Percentiles rank a stretch among this genome's conserved stretches.
Conservation (phyloP, 2,329 filamentous ascomycete species). For the Atkinsonella texensis region DNA sequence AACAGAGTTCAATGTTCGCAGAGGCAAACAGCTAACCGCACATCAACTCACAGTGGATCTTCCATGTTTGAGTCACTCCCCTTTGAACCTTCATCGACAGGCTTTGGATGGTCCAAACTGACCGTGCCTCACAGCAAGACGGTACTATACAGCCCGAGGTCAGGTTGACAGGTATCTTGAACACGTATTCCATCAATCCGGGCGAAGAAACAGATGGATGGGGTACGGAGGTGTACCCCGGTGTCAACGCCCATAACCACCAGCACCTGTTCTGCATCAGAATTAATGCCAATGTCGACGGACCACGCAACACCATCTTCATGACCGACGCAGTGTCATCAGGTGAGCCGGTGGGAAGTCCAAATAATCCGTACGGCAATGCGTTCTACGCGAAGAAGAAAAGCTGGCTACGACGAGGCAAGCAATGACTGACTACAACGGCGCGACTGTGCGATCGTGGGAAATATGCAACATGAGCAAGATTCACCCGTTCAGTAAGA, state of each 20-base stretch:
- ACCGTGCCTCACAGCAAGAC: slow-evolving; percentile 44
- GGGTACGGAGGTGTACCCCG: slow-evolving; percentile 81
- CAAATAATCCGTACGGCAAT: slow-evolving; percentile 80
- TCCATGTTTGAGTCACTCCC: slow-evolving; percentile 38
- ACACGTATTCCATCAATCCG: slow-evolving; percentile 73
- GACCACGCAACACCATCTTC: slow-evolving; percentile 73
- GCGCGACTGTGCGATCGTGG: slow-evolving; percentile 70
- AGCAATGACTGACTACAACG: slow-evolving; percentile 69
- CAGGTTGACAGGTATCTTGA: slow-evolving; percentile 82
- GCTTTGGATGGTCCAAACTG: slow-evolving; percentile 7
- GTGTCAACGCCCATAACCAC: slow-evolving; percentile 91
- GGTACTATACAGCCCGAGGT: slow-evolving; percentile 87
- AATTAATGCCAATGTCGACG: slow-evolving; percentile 78
- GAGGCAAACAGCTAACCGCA: slow-evolving; percentile 27
- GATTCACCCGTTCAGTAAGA: slow-evolving; percentile 75
- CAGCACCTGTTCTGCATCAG: slow-evolving; percentile 91
- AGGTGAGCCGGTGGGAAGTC: slow-evolving; percentile 63
- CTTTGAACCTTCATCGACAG: no score
- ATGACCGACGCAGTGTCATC: slow-evolving; percentile 64
- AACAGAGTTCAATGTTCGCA: background rate
- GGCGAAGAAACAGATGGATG: slow-evolving; percentile 75
- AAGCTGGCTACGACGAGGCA: slow-evolving; percentile 60
- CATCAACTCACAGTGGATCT: slow-evolving; percentile 59
- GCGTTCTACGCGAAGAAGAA: slow-evolving; percentile 77
- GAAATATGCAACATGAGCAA: slow-evolving; percentile 79